Conservation (phyloP, 306 rosid genomes). For the apple (Malus domestica) region ASM211411v1 NC_041804.1:9118001-9118500, state of each 20-base stretch:
- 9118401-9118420: neutral
- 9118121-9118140: conserved; percentile 10
- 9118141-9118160: conserved; percentile 19
- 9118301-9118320: neutral
- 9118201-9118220: conserved; percentile 24
- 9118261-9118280: conserved; percentile 19
- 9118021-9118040: conserved; percentile 31
- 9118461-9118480: too few relatives aligned
- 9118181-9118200: neutral
- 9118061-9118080: conserved; percentile 10
- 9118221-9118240: neutral
- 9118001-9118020: conserved; percentile 34
- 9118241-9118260: conserved; percentile 2
- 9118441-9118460: too few relatives aligned
- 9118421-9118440: too few relatives aligned
- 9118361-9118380: fast-evolving
- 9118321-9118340: conserved; percentile 9
- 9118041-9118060: conserved; percentile 19
- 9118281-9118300: conserved; percentile 10
- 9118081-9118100: conserved; percentile 1
- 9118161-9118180: neutral
- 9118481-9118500: too few relatives aligned
- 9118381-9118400: too few relatives aligned
- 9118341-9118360: too few relatives aligned
- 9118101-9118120: conserved; percentile 35